Base-by-base conservation (phyloP, 331 rosid genomes). In the Spiraea crenata region DNA sequence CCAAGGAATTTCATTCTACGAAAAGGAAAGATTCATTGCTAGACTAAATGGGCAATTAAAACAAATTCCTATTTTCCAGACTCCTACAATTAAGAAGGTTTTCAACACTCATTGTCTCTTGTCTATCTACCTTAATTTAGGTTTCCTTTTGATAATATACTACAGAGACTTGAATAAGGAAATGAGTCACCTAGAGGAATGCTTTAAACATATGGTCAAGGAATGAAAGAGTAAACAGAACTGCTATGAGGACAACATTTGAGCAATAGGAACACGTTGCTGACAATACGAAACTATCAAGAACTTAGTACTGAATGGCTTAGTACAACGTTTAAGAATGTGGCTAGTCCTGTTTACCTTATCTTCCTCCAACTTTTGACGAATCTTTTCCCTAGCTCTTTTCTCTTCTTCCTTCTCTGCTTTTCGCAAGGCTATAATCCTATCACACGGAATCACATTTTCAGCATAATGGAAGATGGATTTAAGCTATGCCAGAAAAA, bases 361-460 rank as follows among this genome's bases (percentile, higher is more conserved):
- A 85, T 93, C 99, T 82, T 93, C 99, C 83, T 89, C 99, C 85
- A 93, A 79, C 80, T 89, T 93, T 76, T 89, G 96, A 76, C 64
- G 90, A 79, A 93, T 93, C 88, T 85, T 93, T 74, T 93, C 99
- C 67, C 97, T 83, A 61, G 97, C 99, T 83, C 86, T 89, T 82
- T 68, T 87, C 88, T 93, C 99, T 77, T 93, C 99, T 67, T 91
- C 99, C 81, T 93, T 91, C 84, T 93, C 99, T 56, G 96, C 99
- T 87, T 93, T 93, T 48, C 97, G 81, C 82, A 89, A 76, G 77
- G 99, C 96, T 70, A 91, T 14, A 78, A 95, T 67, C 81, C 99
- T 95, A 79, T 46, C 56, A 57, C 66, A 70, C 66, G 67, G 60
- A 57, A 82, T 52, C 73, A 83, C 44, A 71, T 37, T 57, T 67